A percentile compares a stretch with the other conserved stretches of the same genome.
Conservation (phyloP, 2,329 filamentous ascomycete genomes). For the Apiospora pterosperma region DNA sequence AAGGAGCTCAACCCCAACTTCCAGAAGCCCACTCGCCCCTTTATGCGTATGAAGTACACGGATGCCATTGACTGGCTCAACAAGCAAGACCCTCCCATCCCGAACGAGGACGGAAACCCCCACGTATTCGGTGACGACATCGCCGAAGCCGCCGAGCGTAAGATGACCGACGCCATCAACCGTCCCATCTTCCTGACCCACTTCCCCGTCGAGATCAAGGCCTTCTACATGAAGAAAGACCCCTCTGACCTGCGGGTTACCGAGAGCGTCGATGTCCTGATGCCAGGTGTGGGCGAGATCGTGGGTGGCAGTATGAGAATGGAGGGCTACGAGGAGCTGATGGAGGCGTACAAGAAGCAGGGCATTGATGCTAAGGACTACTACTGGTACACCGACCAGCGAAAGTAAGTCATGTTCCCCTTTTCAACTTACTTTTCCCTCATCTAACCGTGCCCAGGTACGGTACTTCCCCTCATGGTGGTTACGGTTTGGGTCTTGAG, state of each 20-base stretch:
- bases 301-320: conserved; percentile 97
- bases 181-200: conserved; percentile 93
- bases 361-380: conserved; percentile 81
- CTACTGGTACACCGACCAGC: conserved; percentile 98
- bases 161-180: conserved; percentile 97
- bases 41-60: conserved; percentile 90
- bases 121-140: conserved; percentile 97
- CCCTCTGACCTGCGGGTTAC: conserved; percentile 76
- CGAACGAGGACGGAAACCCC: conserved; percentile 86
- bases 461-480: conserved; percentile 86
- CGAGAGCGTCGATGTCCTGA: conserved; percentile 79
- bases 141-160: conserved; percentile 92
- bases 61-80: conserved; percentile 94
- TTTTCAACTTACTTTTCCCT: conserved; percentile 6
- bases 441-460: conserved; percentile 54
- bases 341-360: conserved; percentile 83
- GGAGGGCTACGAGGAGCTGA: conserved; percentile 83
- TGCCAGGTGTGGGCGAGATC: conserved; percentile 97
- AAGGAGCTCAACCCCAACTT: conserved; percentile 91
- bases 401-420: conserved; percentile 63
- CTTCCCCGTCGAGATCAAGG: conserved; percentile 96
- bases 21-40: conserved; percentile 75
- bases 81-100: conserved; percentile 74
- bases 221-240: conserved; percentile 98
- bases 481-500: conserved; percentile 90